A percentile compares a stretch with the other conserved stretches of the same genome.
Evolutionary conservation across 164 flowering plant species (phyloP).

Genomic region (Euptelea pleiosperma): DNA sequence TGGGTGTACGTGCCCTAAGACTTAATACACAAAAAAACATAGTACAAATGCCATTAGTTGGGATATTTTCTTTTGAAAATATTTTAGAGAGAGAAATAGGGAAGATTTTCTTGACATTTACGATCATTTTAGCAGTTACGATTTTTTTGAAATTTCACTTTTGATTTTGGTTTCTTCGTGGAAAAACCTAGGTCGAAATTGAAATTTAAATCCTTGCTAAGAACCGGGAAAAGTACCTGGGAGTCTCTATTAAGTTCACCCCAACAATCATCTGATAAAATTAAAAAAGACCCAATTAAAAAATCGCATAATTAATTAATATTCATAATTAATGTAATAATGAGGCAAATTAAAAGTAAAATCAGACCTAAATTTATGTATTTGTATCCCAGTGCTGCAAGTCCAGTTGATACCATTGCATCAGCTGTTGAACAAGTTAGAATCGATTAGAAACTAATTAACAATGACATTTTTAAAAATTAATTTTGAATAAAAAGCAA

Average conservation of each 20-base stretch:
- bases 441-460: background rate
- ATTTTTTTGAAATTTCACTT: too few relatives aligned
- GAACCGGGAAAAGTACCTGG: slow-evolving; percentile 26
- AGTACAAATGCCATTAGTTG: too few relatives aligned
- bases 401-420: slow-evolving; percentile 59
- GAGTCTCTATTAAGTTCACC: slow-evolving; percentile 55
- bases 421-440: slow-evolving; percentile 40
- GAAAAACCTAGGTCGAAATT: background rate
- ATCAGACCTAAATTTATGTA: slow-evolving; percentile 53
- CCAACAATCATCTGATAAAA: slow-evolving; percentile 67
- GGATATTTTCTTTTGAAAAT: too few relatives aligned
- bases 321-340: background rate
- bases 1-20: too few relatives aligned
- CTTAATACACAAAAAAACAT: too few relatives aligned
- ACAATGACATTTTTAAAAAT: too few relatives aligned
- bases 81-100: too few relatives aligned
- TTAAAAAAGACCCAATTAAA: background rate
- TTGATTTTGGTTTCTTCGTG: too few relatives aligned
- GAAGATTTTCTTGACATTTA: too few relatives aligned
- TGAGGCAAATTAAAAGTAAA: background rate
- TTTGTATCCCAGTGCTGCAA: slow-evolving; percentile 44
- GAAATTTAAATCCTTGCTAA: background rate
- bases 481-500: background rate
- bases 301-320: too few relatives aligned
- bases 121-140: too few relatives aligned